Evolutionary conservation across 139 green algal species (phyloP).

Genomic region (Eudorina sp.): DNA sequence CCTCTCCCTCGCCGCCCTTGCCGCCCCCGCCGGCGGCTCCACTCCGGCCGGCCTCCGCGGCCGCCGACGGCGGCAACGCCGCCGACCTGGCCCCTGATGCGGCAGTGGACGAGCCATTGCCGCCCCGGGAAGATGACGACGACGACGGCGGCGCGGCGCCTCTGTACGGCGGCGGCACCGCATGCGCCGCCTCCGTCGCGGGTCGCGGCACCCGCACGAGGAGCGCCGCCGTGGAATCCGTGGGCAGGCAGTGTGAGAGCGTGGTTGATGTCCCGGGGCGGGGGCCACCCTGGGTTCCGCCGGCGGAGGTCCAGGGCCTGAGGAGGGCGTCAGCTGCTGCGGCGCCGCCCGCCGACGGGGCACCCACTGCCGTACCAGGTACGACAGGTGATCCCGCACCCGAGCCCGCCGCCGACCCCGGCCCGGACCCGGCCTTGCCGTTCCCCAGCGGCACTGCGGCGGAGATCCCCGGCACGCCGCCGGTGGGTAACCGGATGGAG

Average conservation of each 20-base stretch:
- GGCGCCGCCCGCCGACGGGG: too few species aligned
- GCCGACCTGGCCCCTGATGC: not conserved
- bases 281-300: not conserved
- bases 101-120: not conserved
- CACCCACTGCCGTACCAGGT: not conserved
- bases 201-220: not conserved
- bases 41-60: too few species aligned
- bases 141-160: not conserved
- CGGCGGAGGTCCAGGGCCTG: not conserved
- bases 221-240: not conserved
- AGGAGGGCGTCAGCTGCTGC: not conserved
- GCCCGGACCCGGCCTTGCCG: not conserved
- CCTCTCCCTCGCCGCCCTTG: not conserved
- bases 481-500: conserved; percentile 3
- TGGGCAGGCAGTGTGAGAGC: not conserved
- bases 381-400: not conserved
- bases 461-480: conserved; percentile 10
- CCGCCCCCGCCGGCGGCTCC: not conserved
- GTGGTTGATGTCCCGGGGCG: conserved; percentile 6
- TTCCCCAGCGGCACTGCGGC: not conserved
- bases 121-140: not conserved
- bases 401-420: not conserved
- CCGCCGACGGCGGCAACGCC: not conserved
- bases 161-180: not conserved
- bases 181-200: not conserved